Percentiles rank a stretch among this genome's conserved stretches.
Evolutionary conservation across 106 monocot species (phyloP).

Genomic region (Ottelia alismoides): DNA sequence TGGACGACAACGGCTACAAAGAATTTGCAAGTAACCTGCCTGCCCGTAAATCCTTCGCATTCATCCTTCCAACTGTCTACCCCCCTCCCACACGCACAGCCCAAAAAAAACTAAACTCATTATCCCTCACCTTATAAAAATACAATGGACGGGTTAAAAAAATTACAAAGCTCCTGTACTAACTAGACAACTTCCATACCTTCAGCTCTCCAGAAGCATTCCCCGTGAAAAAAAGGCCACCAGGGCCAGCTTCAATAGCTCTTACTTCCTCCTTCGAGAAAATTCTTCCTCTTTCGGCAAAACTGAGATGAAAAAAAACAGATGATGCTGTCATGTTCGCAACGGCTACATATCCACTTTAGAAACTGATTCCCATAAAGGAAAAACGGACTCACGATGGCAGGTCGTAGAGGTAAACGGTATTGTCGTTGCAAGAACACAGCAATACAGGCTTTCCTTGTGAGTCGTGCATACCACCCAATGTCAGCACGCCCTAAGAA

Average conservation of each 20-base stretch:
- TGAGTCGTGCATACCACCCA: constrained; percentile 57
- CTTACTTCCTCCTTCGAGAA: constrained; percentile 64
- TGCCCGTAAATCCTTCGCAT: too few relatives aligned
- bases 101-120: too few relatives aligned
- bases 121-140: too few relatives aligned
- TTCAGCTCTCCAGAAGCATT: constrained; percentile 62
- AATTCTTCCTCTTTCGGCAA: constrained; percentile 60
- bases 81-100: too few relatives aligned
- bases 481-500: constrained; percentile 62
- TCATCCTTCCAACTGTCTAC: too few relatives aligned
- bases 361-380: too few relatives aligned
- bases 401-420: constrained; percentile 60
- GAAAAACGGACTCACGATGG: constrained; percentile 47
- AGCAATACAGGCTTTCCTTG: constrained; percentile 53
- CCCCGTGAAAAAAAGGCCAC: constrained; percentile 72
- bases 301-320: constrained; percentile 23
- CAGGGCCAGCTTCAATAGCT: constrained; percentile 49
- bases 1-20: too few relatives aligned
- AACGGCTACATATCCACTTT: too few relatives aligned
- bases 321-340: too few relatives aligned
- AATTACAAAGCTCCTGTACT: too few relatives aligned
- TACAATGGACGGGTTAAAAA: too few relatives aligned
- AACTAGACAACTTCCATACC: constrained; percentile 77
- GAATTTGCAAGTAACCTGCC: too few relatives aligned
- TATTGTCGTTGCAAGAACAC: constrained; percentile 57